phyloP scores from a whole-genome alignment of 208 protist species.

The Strigomonas oncopelti region DNA sequence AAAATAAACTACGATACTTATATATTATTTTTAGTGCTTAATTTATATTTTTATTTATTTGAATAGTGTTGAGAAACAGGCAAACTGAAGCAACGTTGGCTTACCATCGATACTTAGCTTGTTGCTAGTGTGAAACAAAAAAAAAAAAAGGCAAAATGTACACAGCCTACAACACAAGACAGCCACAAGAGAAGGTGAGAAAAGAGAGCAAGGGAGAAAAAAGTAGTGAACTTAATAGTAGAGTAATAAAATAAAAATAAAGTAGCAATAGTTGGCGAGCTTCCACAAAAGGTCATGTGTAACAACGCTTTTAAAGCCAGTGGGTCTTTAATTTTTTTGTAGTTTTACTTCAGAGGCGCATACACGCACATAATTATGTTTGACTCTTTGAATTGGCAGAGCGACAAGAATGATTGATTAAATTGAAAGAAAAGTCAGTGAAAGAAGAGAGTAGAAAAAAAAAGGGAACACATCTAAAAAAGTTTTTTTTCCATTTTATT shows the following conservation, averaged over 20 bases:
- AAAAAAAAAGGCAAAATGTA: slow-evolving; percentile 19
- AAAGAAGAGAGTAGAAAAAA: slow-evolving; percentile 8
- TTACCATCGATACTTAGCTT: slow-evolving; percentile 1
- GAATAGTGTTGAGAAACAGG: no score
- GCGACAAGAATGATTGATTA: background rate
- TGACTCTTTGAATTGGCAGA: background rate
- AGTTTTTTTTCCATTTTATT: slow-evolving; percentile 2
- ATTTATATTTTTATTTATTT: no score
- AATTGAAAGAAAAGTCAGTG: slow-evolving; percentile 10
- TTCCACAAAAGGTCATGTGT: no score
- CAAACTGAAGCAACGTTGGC: background rate
- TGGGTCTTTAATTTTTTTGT: no score
- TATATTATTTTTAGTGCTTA: no score
- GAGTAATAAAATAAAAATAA: no score
- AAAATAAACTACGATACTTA: background rate
- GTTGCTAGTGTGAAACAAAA: slow-evolving; percentile 3
- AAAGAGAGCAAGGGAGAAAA: background rate
- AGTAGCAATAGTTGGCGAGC: no score
- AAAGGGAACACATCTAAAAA: slow-evolving; percentile 1
- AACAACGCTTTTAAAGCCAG: no score
- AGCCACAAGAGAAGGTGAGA: slow-evolving; percentile 8
- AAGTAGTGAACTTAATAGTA: no score
- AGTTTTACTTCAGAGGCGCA: no score
- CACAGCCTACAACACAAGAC: slow-evolving; percentile 10
- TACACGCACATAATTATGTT: no score